Evolutionary conservation across 495 filamentous ascomycete species (phyloP), one percentile per base, ranked within the genome.

Genomic region (Penicillium arizonense): DNA sequence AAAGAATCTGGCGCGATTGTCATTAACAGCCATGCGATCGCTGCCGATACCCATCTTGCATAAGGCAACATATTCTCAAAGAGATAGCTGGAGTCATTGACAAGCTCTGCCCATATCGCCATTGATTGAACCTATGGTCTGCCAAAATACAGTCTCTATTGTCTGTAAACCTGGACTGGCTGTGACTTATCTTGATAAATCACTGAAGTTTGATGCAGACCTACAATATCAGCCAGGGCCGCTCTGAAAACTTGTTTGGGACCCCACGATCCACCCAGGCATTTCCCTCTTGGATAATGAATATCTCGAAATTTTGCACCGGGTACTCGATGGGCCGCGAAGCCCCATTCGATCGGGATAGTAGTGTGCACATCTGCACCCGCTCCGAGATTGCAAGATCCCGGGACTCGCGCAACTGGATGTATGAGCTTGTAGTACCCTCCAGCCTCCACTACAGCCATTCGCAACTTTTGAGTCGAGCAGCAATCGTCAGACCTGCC

Each of bases 361-460:
- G 57, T 59, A 0, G 63, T 64, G 0, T 42, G 46, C 2, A 66
- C 56, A 39, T 64, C 56, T 8, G 74, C 65, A 9, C 74, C 75
- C 5, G 66, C 56, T 3, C 67, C 67, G 14, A 73, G 21, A 7
- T 55, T 57, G 8, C 51, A 65, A 23, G 68, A 69, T 4, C 52
- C 74, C 0, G 81, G 82, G 5, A 86, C 66, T 37, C 53, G 77
- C 69, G 55, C 74, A 53, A 68, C 62, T 63, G 62, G 67, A 39
- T 56, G 56, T 6, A 73, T 72, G 10, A 67, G 44, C 60, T 86
- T 75, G 52, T 86, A 85, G 56, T 77, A 77, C 3, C 72, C 74
- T 0, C 84, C 83, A 5, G 83, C 82, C 64, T 87, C 84, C 14
- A 86, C 63, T 1, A 86, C 68, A 20, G 75, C 77, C 6, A 78